These are phyloP conservation scores for Hyaloscypha finlandica DNA, from an alignment of 495 filamentous ascomycete genomes.

Conservation along the genomic window DNA sequence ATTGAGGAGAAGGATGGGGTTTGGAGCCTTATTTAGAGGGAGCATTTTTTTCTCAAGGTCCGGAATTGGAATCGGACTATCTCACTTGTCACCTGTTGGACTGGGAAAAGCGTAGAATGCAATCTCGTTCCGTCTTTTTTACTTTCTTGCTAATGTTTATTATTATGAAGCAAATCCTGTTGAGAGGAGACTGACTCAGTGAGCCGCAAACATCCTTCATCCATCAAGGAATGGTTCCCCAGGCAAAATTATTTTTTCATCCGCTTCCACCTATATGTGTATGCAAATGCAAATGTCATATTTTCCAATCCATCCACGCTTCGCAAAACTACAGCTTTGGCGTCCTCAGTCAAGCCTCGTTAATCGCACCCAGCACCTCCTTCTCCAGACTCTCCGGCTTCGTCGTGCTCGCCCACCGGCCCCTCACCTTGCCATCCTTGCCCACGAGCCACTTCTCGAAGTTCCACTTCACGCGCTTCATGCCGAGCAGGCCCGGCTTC, in stretches of 20 bases:
- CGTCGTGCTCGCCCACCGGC: slow-evolving; percentile 78
- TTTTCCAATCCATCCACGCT: neutral
- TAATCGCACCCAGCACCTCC: neutral
- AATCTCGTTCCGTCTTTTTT: neutral
- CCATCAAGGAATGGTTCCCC: no score
- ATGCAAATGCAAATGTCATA: neutral
- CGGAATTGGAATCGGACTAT: no score
- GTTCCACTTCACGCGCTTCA: slow-evolving; percentile 94
- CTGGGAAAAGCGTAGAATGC: neutral
- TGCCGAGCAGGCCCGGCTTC: slow-evolving; percentile 78
- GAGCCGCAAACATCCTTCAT: no score
- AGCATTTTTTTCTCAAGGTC: neutral
- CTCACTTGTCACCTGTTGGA: no score
- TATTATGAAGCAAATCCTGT: no score
- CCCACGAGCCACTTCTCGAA: slow-evolving; percentile 96
- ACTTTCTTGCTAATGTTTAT: no score
- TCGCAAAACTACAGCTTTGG: neutral
- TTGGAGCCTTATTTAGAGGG: slow-evolving; percentile 68
- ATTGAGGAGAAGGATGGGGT: slow-evolving; percentile 62
- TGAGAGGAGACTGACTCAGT: no score
- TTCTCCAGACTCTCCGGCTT: slow-evolving; percentile 56
- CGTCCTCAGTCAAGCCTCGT: neutral
- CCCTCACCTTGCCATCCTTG: slow-evolving; percentile 80
- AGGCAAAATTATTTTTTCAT: no score
- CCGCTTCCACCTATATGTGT: no score